phyloP scores from a whole-genome alignment of 2,329 filamentous ascomycete species.

The Nothomitra cinnamomea region DNA sequence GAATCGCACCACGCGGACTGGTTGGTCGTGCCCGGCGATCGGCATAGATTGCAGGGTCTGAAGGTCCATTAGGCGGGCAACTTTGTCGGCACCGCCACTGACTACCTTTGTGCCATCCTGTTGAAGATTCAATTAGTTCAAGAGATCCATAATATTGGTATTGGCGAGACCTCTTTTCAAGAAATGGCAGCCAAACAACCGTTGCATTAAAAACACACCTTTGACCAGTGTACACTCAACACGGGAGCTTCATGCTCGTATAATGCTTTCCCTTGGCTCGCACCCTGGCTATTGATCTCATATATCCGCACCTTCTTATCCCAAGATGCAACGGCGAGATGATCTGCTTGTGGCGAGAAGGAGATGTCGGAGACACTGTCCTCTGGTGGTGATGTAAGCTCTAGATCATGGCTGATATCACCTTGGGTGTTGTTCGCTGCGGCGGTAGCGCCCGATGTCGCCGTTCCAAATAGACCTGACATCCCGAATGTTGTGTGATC shows the following conservation, averaged over 20 bases:
- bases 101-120: slow-evolving; percentile 84
- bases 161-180: not conserved
- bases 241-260: slow-evolving; percentile 81
- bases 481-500: slow-evolving; percentile 26
- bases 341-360: slow-evolving; percentile 63
- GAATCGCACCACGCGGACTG: slow-evolving; percentile 63
- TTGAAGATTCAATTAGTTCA: slow-evolving; percentile 3
- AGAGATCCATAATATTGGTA: slow-evolving; percentile 2
- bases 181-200: not conserved
- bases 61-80: slow-evolving; percentile 75
- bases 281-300: slow-evolving; percentile 62
- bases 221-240: slow-evolving; percentile 72
- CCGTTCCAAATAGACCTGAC: slow-evolving; percentile 42
- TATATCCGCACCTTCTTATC: slow-evolving; percentile 97
- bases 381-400: slow-evolving; percentile 59
- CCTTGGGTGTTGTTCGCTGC: slow-evolving; percentile 57
- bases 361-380: slow-evolving; percentile 79
- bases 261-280: slow-evolving; percentile 67
- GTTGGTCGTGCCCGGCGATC: slow-evolving; percentile 70
- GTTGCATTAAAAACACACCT: slow-evolving; percentile 36
- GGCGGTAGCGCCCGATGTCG: slow-evolving; percentile 32
- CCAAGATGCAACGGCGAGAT: slow-evolving; percentile 85
- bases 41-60: slow-evolving; percentile 42
- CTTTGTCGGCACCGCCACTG: slow-evolving; percentile 80
- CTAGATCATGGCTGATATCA: slow-evolving; percentile 78